Evolutionary conservation across 2,329 filamentous ascomycete species (phyloP).

Genomic region (Pseudovirgaria hyperparasitica): DNA sequence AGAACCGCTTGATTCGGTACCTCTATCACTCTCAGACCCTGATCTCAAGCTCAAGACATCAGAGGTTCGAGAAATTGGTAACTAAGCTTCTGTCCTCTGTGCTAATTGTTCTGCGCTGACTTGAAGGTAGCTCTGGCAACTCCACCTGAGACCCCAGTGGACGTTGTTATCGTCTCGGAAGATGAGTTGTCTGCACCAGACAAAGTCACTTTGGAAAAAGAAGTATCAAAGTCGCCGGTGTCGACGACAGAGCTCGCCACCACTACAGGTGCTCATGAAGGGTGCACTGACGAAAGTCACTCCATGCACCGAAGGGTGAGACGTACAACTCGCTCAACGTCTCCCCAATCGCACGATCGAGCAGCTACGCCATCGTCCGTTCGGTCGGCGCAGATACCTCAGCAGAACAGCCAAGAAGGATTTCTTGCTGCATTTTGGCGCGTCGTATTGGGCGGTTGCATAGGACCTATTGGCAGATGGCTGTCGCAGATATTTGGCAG

Average conservation of each 20-base stretch:
- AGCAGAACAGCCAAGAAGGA: neutral
- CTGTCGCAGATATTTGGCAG: neutral
- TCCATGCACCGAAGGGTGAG: constrained; percentile 1
- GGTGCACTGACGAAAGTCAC: constrained; percentile 1
- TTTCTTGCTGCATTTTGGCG: constrained; percentile 1
- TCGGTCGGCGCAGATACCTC: neutral
- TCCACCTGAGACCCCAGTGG: neutral
- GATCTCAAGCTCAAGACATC: constrained; percentile 14
- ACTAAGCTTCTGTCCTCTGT: neutral
- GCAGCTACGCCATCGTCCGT: neutral
- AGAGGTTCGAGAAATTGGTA: neutral
- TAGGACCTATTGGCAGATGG: constrained; percentile 1
- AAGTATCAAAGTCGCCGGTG: too few relatives aligned
- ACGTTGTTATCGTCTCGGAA: neutral
- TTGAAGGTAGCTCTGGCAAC: neutral
- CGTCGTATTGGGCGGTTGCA: constrained; percentile 1
- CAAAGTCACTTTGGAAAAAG: too few relatives aligned
- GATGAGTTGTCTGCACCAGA: too few relatives aligned
- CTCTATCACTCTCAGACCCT: constrained; percentile 16
- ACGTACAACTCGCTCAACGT: neutral
- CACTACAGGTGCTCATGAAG: neutral
- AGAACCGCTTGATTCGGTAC: constrained; percentile 8
- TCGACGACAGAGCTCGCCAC: neutral
- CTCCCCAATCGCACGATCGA: neutral
- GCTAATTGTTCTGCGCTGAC: neutral